Evolutionary conservation across 1,284 basidiomycete genomes (phyloP), one percentile per base, ranked within the genome.

Genomic region (Phlebopus sp.): DNA sequence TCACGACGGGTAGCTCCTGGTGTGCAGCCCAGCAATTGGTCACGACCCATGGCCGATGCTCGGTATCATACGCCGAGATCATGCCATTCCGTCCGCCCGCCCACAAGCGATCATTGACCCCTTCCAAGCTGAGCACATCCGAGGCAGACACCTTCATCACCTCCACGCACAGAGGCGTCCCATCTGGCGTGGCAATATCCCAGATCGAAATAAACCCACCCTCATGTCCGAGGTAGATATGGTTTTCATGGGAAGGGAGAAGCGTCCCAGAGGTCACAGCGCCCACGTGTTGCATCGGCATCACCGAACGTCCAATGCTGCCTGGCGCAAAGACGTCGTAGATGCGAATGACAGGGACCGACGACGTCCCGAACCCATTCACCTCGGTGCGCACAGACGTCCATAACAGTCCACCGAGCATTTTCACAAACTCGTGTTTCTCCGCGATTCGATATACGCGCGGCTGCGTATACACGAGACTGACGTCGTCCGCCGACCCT

Each of bases 21-120:
- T 97, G 93, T 6, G 92, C 95, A 46, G 77, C 78, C 96, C 96
- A 99, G 36, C 78, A 77, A 64, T 98, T 98, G 47, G 90, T 90
- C 51, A 91, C 81, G 6, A 82, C 68, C 94, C 94, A 98, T 3
- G 92, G 92, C 53, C 73, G 74, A 32, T 69, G 66, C 23, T 66
- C 66, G 21, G 92, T 79, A 62, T 95, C 88, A 64, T 89, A 96
- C 1, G 85, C 90, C n/a, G 82, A 76, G 37, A 98, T 90, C 60
- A 78, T 76, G 0, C 94, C 96, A 49, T 82, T 87, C 49, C 94
- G 67, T 14, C 82, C 82, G 0, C 92, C 93, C 3, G 82, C 85
- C 96, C 95, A 98, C 21, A 98, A 69, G 41, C 82, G 71, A 47
- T 87, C 76, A 44, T 86, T 82, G 3, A 95, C 89, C 2, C 91